Base-by-base conservation (phyloP, 2,329 filamentous ascomycete genomes). In the Teratosphaeriaceae sp. region DNA sequence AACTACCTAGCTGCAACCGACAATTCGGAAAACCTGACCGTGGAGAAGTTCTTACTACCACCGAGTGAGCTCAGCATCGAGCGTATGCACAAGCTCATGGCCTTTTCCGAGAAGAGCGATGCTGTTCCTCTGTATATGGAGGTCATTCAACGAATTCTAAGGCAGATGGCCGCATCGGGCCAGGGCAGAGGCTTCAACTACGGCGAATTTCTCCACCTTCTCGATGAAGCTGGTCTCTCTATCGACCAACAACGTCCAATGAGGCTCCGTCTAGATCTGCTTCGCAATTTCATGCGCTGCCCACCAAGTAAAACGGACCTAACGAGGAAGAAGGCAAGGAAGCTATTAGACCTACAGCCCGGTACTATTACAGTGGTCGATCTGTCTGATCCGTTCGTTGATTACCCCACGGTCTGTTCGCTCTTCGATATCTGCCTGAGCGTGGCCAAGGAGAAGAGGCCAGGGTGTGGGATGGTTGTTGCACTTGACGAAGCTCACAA, bases 401-500 rank as follows among this genome's bases (percentile, higher is more conserved):
- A 80, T 0, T 61, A 78, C 0, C 75, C 80, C 19, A 78, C 75
- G 27, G 84, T 84, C 0, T 90, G 84, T 54, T 70, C 76, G 0
- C 65, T 90, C 0, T 90, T 90, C 62, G 80, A 84, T 41, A 82
- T 88, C 30, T 83, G 78, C 16, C 67, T 90, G 1, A 72, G 72
- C 2, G 64, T 85, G 0, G 87, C 86, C 54, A 49, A 54, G 35
- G 33, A 39, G 29, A 27, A 47, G 15, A 18, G n/a, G 22, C 21
- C 13, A 15, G 18, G n/a, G 13, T 15, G 60, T 0, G 60, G 82
- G 1, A 72, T 79, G 3, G 68, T 88, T 29, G 64, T 89, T 12
- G 83, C 82, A 0, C 66, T 89, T 0, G 85, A 90, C 49, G 84
- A 90, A 57, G 85, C 85, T 0, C 85, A 92, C 57, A 88, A 88